phyloP scores from a whole-genome alignment of 805 yeast species.

The Metschnikowia similis region DNA sequence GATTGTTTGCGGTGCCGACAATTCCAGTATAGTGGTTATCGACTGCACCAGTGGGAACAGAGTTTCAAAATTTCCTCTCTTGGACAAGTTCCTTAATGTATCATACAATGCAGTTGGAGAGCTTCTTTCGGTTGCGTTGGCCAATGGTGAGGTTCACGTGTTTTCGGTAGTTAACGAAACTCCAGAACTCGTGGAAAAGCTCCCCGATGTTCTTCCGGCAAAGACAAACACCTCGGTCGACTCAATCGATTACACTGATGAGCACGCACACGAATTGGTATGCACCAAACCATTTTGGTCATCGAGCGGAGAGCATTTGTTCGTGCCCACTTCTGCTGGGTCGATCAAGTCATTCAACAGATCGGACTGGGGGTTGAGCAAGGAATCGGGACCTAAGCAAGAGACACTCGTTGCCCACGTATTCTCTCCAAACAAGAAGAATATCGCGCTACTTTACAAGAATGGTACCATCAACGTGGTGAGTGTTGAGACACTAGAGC shows the following conservation, averaged over 20 bases:
- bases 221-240: constrained; percentile 32
- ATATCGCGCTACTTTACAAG: constrained; percentile 55
- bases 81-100: constrained; percentile 55
- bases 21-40: constrained; percentile 49
- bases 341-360: constrained; percentile 45
- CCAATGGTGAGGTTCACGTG: constrained; percentile 56
- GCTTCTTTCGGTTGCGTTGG: constrained; percentile 51
- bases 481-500: constrained; percentile 39
- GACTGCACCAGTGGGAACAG: constrained; percentile 32
- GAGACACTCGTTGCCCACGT: constrained; percentile 40
- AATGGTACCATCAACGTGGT: constrained; percentile 53
- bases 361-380: constrained; percentile 27
- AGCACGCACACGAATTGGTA: constrained; percentile 41
- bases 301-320: constrained; percentile 62
- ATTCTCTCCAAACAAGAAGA: constrained; percentile 60
- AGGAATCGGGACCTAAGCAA: not conserved
- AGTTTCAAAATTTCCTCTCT: constrained; percentile 30
- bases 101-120: constrained; percentile 58
- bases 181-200: constrained; percentile 48
- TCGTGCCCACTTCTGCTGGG: constrained; percentile 54
- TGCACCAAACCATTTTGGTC: constrained; percentile 66
- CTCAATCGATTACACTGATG: constrained; percentile 36
- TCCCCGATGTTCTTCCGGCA: constrained; percentile 38
- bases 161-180: constrained; percentile 52
- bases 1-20: constrained; percentile 64